These are phyloP conservation scores for Dryadomyces sulphureus DNA, from an alignment of 2,329 filamentous ascomycete genomes.

Conservation along the genomic window DNA sequence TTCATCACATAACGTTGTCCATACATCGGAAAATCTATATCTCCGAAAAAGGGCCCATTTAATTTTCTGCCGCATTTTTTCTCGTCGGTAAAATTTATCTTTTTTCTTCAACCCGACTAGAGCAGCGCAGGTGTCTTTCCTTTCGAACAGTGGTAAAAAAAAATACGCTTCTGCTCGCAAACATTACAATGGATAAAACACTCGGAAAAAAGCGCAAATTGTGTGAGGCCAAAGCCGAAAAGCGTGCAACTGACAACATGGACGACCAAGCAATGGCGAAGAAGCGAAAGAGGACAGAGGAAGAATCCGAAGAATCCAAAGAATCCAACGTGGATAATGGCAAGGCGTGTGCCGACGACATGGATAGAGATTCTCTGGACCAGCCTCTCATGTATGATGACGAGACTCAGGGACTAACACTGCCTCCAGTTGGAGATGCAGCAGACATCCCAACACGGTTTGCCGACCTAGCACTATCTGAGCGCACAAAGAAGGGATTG, in stretches of 20 bases:
- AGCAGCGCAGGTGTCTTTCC: not conserved
- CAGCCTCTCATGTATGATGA: conserved; percentile 16
- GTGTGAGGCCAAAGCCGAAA: conserved; percentile 16
- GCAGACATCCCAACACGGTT: conserved; percentile 42
- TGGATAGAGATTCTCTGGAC: conserved; percentile 9
- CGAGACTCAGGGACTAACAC: conserved; percentile 29
- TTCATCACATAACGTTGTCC: too few species aligned
- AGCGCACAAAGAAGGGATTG: conserved; percentile 79
- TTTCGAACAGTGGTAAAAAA: not conserved
- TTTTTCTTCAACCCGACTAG: not conserved
- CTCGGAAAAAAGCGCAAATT: conserved; percentile 22
- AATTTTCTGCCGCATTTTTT: conserved; percentile 5
- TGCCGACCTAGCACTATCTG: conserved; percentile 67
- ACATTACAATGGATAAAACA: conserved; percentile 13
- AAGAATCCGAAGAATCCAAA: not conserved
- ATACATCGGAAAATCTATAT: not conserved
- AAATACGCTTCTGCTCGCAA: not conserved
- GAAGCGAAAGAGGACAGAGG: conserved; percentile 9
- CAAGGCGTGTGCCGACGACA: conserved; percentile 2
- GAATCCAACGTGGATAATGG: not conserved
- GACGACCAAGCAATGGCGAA: conserved; percentile 10
- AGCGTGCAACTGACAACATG: conserved; percentile 1
- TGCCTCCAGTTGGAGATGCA: conserved; percentile 42
- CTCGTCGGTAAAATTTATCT: conserved; percentile 1
- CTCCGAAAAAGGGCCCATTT: not conserved